Base-by-base conservation (phyloP, 768 basidiomycete species). In the Kockovaella imperatae region DNA sequence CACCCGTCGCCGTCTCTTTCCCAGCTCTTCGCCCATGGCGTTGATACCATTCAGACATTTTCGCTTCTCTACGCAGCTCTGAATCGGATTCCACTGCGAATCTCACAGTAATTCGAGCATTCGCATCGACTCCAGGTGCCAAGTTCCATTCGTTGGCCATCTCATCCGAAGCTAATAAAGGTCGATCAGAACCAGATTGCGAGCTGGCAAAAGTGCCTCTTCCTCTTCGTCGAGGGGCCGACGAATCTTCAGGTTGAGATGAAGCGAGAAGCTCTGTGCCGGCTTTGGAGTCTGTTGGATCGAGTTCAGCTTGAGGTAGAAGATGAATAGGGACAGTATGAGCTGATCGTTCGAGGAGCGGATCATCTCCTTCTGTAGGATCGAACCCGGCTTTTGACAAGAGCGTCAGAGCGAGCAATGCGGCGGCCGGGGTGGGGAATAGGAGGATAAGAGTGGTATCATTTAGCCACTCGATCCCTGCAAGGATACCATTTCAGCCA, bases 381-480 rank as follows among this genome's bases (percentile, higher is more conserved):
- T 70, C 69, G 36, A 70, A 70, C 11, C 64, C 64, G 23, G 64
- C 62, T 53, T 68, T 68, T 25, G 59, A 51, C 1, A 70, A 54
- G 2, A 68, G 40, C 3, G 62, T 54, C n/a, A 70, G 53, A 15
- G 56, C 60, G 23, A 67, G 44, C 5, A 67, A 48, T 13, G 67
- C 50, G 5, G 59, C 51, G 6, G 54, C 47, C 5, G 64, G 51
- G n/a, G 56, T 52, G 13, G 54, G 47, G 47, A 67, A 70, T 20
- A 70, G 42, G 40, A 70, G 52, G 25, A 54, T 49, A 11, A 70
- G 50, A 5, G 59, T 62, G 3, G 59, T 60, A 42, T 70, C 69
- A 49, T 67, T 68, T 4, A 70, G 58, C 69, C 69, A 70, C 58
- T 70, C 69, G 41, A 70, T 64, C 29, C 68, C 68, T 67, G 17